Evolutionary conservation across 192 early-diverging fungal genomes (phyloP), one percentile per base, ranked within the genome.

Genomic region (Phycomyces blakesleeanus): DNA sequence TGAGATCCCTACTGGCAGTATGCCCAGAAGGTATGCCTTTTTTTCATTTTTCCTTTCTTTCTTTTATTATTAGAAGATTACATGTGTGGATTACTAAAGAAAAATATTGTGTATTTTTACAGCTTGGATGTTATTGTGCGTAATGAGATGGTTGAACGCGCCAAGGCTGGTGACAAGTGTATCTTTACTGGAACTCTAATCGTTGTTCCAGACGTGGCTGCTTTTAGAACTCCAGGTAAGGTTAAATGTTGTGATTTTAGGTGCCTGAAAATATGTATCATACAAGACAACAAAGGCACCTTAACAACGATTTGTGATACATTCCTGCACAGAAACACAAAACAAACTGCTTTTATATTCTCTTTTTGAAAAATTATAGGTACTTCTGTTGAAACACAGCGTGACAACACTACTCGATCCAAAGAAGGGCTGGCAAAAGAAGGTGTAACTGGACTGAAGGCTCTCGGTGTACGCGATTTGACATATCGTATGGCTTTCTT

Each of bases 1-100:
- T 40, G 95, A 99, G 74, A 97, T 99, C 38, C 97, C 97, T 24
- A 88, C 95, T 7, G 97, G 97, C 40, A 89, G 89, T 62, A 98
- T 98, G 95, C 97, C 97, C 26, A 81, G 96, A 74, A 91, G 89
- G 89, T 90, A 72, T n/a, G n/a, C n/a, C n/a, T n/a, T n/a, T n/a
- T n/a, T n/a, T n/a, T n/a, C n/a, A n/a, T n/a, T n/a, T n/a, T n/a
- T n/a, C n/a, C n/a, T n/a, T n/a, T n/a, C n/a, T n/a, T n/a, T n/a
- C n/a, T n/a, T n/a, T n/a, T n/a, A n/a, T n/a, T n/a, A n/a, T n/a
- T n/a, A n/a, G n/a, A n/a, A n/a, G n/a, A n/a, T n/a, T n/a, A n/a
- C n/a, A n/a, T n/a, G n/a, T n/a, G n/a, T n/a, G n/a, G n/a, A n/a
- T n/a, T n/a, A n/a, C n/a, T n/a, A n/a, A n/a, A n/a, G n/a, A n/a